A percentile compares a stretch with the other conserved stretches of the same genome.
phyloP scores from a whole-genome alignment of 768 basidiomycete species.

The Pulveroboletus sp. region DNA sequence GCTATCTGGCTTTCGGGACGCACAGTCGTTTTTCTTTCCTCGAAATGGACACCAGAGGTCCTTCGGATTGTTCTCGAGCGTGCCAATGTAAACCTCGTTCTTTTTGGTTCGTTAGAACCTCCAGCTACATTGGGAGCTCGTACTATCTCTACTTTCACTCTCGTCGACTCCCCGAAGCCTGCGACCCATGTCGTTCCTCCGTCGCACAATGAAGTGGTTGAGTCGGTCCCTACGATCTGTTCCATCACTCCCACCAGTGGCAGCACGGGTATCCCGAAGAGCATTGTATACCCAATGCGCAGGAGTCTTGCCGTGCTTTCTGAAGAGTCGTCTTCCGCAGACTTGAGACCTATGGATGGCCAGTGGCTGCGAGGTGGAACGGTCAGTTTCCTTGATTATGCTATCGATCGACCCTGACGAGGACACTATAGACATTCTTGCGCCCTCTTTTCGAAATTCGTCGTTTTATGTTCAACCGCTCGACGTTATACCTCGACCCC shows the following conservation, averaged over 20 bases:
- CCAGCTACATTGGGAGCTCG: conserved; percentile 6
- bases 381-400: not conserved
- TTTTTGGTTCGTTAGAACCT: conserved; percentile 17
- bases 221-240: conserved; percentile 6
- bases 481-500: conserved; percentile 11
- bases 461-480: conserved; percentile 17
- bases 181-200: conserved; percentile 12
- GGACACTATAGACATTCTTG: conserved; percentile 8
- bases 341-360: conserved; percentile 12
- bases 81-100: conserved; percentile 19
- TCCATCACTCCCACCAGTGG: conserved; percentile 23
- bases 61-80: conserved; percentile 21
- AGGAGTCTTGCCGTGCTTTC: conserved; percentile 12
- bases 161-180: conserved; percentile 12
- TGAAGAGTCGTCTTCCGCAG: conserved; percentile 10
- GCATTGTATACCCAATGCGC: conserved; percentile 15
- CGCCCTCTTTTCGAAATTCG: conserved; percentile 17
- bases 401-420: not conserved
- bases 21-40: conserved; percentile 25
- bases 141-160: conserved; percentile 19
- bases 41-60: conserved; percentile 24
- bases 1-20: conserved; percentile 30
- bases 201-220: conserved; percentile 12
- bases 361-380: conserved; percentile 16
- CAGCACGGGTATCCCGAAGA: conserved; percentile 21